Conservation (phyloP, 257 asterid genomes). For the Nemophila menziesii region DNA sequence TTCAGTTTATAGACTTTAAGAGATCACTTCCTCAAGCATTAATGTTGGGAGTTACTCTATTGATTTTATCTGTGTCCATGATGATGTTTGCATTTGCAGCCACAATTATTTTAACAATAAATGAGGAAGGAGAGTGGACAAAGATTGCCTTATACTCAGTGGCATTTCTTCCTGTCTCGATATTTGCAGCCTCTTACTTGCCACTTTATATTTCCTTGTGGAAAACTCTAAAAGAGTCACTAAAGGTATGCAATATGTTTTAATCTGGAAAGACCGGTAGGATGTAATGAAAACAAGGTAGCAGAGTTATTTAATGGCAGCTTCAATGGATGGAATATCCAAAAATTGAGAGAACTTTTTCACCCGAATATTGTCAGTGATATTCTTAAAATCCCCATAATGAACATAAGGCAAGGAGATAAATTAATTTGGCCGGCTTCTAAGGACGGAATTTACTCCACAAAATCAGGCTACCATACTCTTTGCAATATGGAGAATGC, state of each 20-base stretch:
- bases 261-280: no score
- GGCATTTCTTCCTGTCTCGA: constrained; percentile 8
- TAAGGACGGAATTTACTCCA: no score
- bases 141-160: constrained; percentile 6
- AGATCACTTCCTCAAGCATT: constrained; percentile 7
- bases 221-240: not conserved
- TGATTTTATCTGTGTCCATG: constrained; percentile 9
- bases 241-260: not conserved
- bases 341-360: no score
- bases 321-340: no score
- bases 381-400: no score
- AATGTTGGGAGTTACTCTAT: constrained; percentile 6
- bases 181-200: constrained; percentile 8
- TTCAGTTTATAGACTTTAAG: constrained; percentile 10
- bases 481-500: not conserved
- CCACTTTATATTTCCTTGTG: constrained; percentile 1
- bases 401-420: no score
- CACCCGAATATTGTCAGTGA: no score
- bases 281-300: no score
- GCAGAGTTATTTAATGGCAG: no score
- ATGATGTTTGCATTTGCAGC: constrained; percentile 16
- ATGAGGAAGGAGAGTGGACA: constrained; percentile 8
- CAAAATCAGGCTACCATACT: no score
- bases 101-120: constrained; percentile 10
- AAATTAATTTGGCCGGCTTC: no score